A percentile compares a stretch with the other conserved stretches of the same genome.
Evolutionary conservation across 768 basidiomycete species (phyloP).

Genomic region (Cystobasidiopsis lactophilus): DNA sequence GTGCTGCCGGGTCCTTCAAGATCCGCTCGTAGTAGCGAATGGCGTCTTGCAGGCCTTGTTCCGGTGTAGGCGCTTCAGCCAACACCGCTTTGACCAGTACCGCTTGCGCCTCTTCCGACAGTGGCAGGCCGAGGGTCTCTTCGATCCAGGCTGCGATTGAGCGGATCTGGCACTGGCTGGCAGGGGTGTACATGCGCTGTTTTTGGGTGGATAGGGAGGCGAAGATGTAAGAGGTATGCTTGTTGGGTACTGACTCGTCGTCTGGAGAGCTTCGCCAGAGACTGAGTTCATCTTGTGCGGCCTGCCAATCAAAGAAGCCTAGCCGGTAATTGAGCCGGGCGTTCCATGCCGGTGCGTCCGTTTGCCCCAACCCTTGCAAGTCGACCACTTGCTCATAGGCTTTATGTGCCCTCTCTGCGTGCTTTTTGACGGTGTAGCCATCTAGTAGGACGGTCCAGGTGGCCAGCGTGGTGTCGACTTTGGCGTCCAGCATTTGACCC

Average conservation of each 20-base stretch:
- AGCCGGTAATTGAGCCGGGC: not conserved
- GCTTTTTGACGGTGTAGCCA: not conserved
- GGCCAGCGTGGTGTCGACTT: not conserved
- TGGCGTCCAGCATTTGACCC: not conserved
- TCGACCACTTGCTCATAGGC: not conserved
- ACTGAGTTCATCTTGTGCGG: too few relatives aligned
- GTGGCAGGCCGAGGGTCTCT: too few relatives aligned
- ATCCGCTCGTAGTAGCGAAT: not conserved
- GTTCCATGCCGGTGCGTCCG: not conserved
- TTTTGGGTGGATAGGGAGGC: too few relatives aligned
- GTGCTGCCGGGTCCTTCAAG: not conserved
- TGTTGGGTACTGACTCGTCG: too few relatives aligned
- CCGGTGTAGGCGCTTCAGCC: too few relatives aligned
- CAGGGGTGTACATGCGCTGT: too few relatives aligned
- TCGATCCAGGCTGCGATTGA: too few relatives aligned
- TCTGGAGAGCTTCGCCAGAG: too few relatives aligned
- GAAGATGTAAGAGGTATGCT: too few relatives aligned
- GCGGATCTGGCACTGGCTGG: too few relatives aligned
- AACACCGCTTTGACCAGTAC: too few relatives aligned
- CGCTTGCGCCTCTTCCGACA: too few relatives aligned
- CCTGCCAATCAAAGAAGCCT: not conserved
- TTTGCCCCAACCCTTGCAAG: not conserved
- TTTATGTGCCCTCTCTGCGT: not conserved
- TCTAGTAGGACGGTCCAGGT: not conserved
- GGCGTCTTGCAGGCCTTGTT: not conserved